phyloP scores from a whole-genome alignment of 2,329 filamentous ascomycete genomes.

The Claviceps fusiformis region DNA sequence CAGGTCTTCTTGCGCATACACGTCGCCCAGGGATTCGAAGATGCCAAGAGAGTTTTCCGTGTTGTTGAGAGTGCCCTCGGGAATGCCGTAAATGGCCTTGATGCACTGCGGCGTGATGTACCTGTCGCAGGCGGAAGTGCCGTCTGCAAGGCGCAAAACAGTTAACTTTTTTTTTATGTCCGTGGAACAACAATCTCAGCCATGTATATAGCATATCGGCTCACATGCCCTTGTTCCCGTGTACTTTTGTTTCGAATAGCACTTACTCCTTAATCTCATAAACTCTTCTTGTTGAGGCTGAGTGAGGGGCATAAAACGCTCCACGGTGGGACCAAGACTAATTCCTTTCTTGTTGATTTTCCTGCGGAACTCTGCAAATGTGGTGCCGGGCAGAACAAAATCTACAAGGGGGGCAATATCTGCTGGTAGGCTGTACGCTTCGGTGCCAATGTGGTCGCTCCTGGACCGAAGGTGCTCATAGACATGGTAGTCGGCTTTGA shows the following conservation, averaged over 20 bases:
- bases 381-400: slow-evolving; percentile 26
- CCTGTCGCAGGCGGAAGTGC: slow-evolving; percentile 27
- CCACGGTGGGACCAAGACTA: not conserved
- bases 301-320: not conserved
- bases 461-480: slow-evolving; percentile 27
- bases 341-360: not conserved
- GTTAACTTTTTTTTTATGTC: not conserved
- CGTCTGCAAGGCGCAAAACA: not conserved
- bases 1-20: slow-evolving; percentile 36
- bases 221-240: no score
- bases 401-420: slow-evolving; percentile 25
- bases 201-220: not conserved
- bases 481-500: slow-evolving; percentile 38
- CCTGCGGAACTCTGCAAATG: slow-evolving; percentile 1
- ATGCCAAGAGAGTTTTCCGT: slow-evolving; percentile 35
- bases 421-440: slow-evolving; percentile 26
- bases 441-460: slow-evolving; percentile 25
- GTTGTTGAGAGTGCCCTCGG: slow-evolving; percentile 21
- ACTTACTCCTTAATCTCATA: not conserved
- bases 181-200: not conserved
- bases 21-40: slow-evolving; percentile 36
- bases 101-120: slow-evolving; percentile 45
- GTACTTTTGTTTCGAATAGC: no score
- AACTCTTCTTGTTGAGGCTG: not conserved
- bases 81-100: slow-evolving; percentile 31